Evolutionary conservation across 192 early-diverging fungal species (phyloP), one percentile per base, ranked within the genome.

Genomic region (Backusella macrospora): DNA sequence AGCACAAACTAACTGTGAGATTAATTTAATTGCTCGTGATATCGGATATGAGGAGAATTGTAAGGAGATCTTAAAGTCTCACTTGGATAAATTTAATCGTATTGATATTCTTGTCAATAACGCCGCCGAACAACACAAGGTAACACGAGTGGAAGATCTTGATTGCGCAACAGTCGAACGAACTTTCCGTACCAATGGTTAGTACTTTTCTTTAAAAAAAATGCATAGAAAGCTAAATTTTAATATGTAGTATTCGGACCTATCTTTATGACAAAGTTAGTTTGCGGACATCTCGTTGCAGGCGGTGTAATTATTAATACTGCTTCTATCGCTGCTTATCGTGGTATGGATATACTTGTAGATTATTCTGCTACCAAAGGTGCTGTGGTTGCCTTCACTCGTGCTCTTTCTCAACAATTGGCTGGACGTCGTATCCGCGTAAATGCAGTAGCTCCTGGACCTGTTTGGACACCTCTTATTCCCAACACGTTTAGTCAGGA

Each of bases 311-410:
- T 87, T 49, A 85, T 87, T 71, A 87, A 86, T 68, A 85, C 86
- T 7, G 80, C 86, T 13, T 83, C 81, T 26, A 84, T 87, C 38
- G 81, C 83, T 18, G 86, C 86, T 18, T 87, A 87, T 46, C 75
- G 81, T 29, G 86, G 86, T 49, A 80, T 73, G 74, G 74, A 79
- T 21, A 43, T 63, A 15, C 72, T 87, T 49, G 68, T 87, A 5
- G 86, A 87, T 65, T 87, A 87, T 70, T 81, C 84, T 21, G 68
- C 84, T 9, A 87, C 85, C 7, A 87, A 87, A 76, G 86, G 83
- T 12, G 83, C 85, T 6, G 81, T 87, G 40, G 85, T 87, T 37
- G 71, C 83, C 8, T 87, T 87, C 49, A 87, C 86, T 9, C 80
- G 86, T 68, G 80, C 83, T 4, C 76, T 87, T 18, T 77, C 85